phyloP scores from a whole-genome alignment of 768 basidiomycete species.

The Astraeus odoratus region DNA sequence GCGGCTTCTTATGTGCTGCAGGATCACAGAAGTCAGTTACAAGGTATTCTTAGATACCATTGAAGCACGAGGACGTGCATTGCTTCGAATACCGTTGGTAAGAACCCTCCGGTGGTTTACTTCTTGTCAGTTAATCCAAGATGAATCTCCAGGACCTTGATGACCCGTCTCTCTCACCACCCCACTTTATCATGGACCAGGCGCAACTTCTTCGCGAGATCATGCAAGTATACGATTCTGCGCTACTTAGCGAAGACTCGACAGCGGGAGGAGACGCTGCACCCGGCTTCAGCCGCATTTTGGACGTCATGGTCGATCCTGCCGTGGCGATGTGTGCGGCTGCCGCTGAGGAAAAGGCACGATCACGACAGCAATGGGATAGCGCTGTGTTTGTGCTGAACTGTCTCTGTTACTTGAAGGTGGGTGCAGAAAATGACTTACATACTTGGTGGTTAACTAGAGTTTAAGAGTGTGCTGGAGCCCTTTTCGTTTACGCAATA shows the following conservation, averaged over 20 bases:
- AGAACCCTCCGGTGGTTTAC: constrained; percentile 5
- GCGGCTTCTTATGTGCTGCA: constrained; percentile 21
- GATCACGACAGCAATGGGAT: constrained; percentile 64
- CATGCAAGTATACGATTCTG: constrained; percentile 78
- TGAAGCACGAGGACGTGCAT: constrained; percentile 70
- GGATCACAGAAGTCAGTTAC: constrained; percentile 76
- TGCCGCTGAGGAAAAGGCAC: constrained; percentile 60
- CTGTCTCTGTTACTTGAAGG: constrained; percentile 77
- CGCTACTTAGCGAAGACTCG: constrained; percentile 49
- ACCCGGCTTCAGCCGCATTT: constrained; percentile 54
- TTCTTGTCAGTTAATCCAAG: background rate
- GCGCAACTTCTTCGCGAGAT: constrained; percentile 81
- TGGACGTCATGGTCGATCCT: constrained; percentile 84
- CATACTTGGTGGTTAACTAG: background rate
- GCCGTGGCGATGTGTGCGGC: constrained; percentile 67
- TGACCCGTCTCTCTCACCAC: constrained; percentile 67
- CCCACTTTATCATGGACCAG: constrained; percentile 74
- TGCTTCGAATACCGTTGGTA: constrained; percentile 50
- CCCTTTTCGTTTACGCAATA: constrained; percentile 59
- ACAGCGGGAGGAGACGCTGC: background rate
- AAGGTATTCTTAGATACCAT: constrained; percentile 85
- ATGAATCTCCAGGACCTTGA: constrained; percentile 45
- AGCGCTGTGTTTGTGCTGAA: constrained; percentile 78
- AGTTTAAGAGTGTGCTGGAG: constrained; percentile 53
- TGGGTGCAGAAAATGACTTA: constrained; percentile 27